A percentile compares a stretch with the other conserved stretches of the same genome.
phyloP scores from a whole-genome alignment of 2,329 filamentous ascomycete genomes.

The Proliferodiscus dingleyae region DNA sequence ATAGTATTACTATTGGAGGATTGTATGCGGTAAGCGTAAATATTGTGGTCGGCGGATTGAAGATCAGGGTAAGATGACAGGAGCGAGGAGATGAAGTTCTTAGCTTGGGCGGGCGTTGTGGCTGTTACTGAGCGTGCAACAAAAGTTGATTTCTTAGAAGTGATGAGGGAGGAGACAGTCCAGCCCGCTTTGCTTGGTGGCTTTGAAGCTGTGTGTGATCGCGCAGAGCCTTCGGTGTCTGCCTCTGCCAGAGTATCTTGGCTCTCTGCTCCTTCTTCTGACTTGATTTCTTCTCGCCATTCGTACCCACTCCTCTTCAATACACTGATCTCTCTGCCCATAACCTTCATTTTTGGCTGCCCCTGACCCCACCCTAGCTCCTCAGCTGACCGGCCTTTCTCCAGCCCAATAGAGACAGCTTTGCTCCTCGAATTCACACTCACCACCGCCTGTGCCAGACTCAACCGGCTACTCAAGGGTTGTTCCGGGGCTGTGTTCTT shows the following conservation, averaged over 20 bases:
- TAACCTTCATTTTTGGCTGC: conserved; percentile 66
- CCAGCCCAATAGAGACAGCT: conserved; percentile 69
- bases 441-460: conserved; percentile 77
- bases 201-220: not conserved
- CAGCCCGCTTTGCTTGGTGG: conserved; percentile 33
- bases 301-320: conserved; percentile 74
- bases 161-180: conserved; percentile 48
- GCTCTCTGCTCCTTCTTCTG: conserved; percentile 3
- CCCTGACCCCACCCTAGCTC: conserved; percentile 66
- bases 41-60: conserved; percentile 52
- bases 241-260: not conserved
- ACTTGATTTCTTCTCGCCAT: conserved; percentile 34
- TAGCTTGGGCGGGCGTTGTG: conserved; percentile 37
- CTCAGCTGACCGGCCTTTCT: conserved; percentile 57
- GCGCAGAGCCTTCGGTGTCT: conserved; percentile 7
- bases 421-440: conserved; percentile 76
- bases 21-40: conserved; percentile 30
- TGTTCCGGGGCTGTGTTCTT: conserved; percentile 83
- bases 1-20: conserved; percentile 13
- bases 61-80: conserved; percentile 45
- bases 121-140: conserved; percentile 47
- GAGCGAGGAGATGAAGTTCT: conserved; percentile 42
- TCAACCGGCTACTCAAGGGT: conserved; percentile 76
- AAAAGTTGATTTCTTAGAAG: conserved; percentile 51
- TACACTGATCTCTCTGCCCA: conserved; percentile 70